phyloP scores from a whole-genome alignment of 176 grass and related monocot genomes.

The Oryza glumipatula region DNA sequence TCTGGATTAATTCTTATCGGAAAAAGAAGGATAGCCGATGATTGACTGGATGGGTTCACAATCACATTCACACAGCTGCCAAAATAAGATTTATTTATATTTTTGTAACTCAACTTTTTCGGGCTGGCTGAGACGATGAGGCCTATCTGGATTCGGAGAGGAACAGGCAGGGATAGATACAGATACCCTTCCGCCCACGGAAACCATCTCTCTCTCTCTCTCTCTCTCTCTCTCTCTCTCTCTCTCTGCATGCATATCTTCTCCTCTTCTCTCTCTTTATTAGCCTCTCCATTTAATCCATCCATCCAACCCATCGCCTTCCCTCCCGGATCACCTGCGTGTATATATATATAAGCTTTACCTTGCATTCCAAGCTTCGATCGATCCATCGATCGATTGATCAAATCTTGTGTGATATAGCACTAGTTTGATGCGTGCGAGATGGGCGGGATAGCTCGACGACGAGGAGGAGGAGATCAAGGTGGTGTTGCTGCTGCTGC shows the following conservation, averaged over 20 bases:
- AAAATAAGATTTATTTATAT: too few relatives aligned
- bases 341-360: too few relatives aligned
- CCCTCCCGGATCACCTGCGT: neutral
- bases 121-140: neutral
- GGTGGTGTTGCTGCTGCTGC: neutral
- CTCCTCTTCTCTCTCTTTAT: neutral
- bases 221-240: neutral
- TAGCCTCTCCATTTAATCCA: neutral
- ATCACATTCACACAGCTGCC: too few relatives aligned
- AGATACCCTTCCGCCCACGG: slow-evolving; percentile 5
- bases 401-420: neutral
- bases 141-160: neutral
- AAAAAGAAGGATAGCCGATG: too few relatives aligned
- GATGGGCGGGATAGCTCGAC: neutral
- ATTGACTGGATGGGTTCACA: too few relatives aligned
- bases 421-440: neutral
- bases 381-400: too few relatives aligned
- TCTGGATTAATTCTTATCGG: too few relatives aligned
- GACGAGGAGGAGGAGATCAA: neutral
- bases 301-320: neutral
- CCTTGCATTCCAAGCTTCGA: neutral
- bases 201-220: neutral
- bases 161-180: too few relatives aligned
- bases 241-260: slow-evolving; percentile 1
- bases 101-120: neutral